Evolutionary conservation across 331 rosid species (phyloP).

Genomic region (Rhamnella rubrinervis): DNA sequence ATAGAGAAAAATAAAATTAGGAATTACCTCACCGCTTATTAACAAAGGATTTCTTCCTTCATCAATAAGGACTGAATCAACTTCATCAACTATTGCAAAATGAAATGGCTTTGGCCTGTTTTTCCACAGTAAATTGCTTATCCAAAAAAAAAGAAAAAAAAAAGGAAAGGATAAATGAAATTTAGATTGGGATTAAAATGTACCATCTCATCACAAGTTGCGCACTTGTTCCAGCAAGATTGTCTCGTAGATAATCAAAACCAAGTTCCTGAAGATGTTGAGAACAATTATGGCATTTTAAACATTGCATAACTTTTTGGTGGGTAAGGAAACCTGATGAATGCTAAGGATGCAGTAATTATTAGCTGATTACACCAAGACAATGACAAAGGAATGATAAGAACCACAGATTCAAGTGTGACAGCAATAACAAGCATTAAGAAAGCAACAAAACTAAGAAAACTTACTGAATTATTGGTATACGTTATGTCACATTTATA

Average conservation of each 20-base stretch:
- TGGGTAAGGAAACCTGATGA: background rate
- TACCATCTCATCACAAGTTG: slow-evolving; percentile 98
- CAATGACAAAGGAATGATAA: background rate
- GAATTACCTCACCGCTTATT: slow-evolving; percentile 89
- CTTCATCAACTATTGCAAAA: slow-evolving; percentile 98
- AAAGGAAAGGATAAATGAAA: background rate
- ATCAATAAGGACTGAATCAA: slow-evolving; percentile 91
- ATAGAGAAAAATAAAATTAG: background rate
- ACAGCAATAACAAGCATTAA: slow-evolving; percentile 7
- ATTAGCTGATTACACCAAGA: background rate
- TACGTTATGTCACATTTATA: slow-evolving; percentile 87
- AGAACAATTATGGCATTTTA: slow-evolving; percentile 20
- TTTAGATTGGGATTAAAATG: slow-evolving; percentile 7
- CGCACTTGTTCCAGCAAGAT: slow-evolving; percentile 83
- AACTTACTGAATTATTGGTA: slow-evolving; percentile 88
- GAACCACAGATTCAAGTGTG: background rate
- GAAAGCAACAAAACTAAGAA: slow-evolving; percentile 20
- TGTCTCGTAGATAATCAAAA: slow-evolving; percentile 93
- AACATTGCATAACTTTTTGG: background rate
- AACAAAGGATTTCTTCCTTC: slow-evolving; percentile 98
- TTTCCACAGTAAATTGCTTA: slow-evolving; percentile 24
- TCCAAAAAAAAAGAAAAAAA: slow-evolving; percentile 19
- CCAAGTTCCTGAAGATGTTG: slow-evolving; percentile 77
- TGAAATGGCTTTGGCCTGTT: slow-evolving; percentile 94
- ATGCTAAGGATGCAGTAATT: slow-evolving; percentile 9